Conservation (phyloP, 2,329 filamentous ascomycete species). For the Talaromyces sp. region DNA sequence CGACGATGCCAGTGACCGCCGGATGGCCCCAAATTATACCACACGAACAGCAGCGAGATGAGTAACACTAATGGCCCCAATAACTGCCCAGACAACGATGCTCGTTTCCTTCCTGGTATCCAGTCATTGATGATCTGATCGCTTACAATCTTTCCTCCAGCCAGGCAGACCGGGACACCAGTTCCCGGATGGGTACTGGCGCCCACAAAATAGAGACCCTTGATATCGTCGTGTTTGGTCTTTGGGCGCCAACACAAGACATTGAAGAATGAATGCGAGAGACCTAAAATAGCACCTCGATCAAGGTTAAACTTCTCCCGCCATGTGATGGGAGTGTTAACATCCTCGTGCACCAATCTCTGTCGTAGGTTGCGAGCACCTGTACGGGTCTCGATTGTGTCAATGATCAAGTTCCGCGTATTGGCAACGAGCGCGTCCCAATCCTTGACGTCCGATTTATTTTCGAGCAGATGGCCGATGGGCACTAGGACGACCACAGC, state of each 20-base stretch:
- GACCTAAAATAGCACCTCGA: conserved; percentile 67
- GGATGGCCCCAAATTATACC: background rate
- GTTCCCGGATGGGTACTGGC: background rate
- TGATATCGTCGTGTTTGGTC: conserved; percentile 20
- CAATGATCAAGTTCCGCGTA: background rate
- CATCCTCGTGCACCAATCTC: background rate
- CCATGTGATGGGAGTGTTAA: conserved; percentile 46
- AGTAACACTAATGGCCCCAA: background rate
- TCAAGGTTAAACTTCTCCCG: conserved; percentile 67
- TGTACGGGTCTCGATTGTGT: background rate
- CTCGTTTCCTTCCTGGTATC: background rate
- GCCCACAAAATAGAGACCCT: background rate
- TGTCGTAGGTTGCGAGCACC: background rate
- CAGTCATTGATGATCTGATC: background rate
- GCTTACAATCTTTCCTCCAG: background rate
- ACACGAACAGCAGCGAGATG: background rate
- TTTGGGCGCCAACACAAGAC: conserved; percentile 31
- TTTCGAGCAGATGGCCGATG: background rate
- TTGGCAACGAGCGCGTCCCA: background rate
- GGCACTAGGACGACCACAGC: background rate
- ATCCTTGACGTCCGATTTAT: background rate
- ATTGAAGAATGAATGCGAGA: conserved; percentile 66
- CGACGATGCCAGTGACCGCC: background rate
- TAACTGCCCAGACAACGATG: background rate
- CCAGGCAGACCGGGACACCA: background rate